Evolutionary conservation across 2,329 filamentous ascomycete genomes (phyloP).

Genomic region (Eutypa lata): DNA sequence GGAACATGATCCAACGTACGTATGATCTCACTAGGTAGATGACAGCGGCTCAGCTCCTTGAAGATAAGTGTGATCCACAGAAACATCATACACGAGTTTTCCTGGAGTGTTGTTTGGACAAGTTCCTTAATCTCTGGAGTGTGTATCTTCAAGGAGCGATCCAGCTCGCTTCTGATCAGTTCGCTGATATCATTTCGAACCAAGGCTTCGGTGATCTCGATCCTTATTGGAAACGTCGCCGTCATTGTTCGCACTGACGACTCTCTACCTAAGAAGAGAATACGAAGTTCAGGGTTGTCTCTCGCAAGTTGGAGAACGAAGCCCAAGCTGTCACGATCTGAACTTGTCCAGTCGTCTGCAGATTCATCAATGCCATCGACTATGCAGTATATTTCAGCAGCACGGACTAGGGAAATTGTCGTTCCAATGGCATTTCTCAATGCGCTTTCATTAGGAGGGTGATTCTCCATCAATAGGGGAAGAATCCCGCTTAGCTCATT

Average conservation of each 20-base stretch:
- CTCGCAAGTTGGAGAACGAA: neutral
- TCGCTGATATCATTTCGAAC: conserved; percentile 5
- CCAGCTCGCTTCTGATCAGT: conserved; percentile 2
- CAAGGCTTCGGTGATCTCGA: conserved; percentile 4
- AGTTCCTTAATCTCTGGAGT: neutral
- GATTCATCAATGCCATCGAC: conserved; percentile 11
- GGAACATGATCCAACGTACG: conserved; percentile 2
- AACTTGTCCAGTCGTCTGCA: conserved; percentile 5
- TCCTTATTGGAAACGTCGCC: neutral
- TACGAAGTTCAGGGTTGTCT: conserved; percentile 1
- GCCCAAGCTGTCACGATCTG: neutral
- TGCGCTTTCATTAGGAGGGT: neutral
- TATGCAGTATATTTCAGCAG: conserved; percentile 2
- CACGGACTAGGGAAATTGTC: neutral
- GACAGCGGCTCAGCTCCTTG: conserved; percentile 7
- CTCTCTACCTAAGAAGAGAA: conserved; percentile 6
- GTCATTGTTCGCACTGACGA: conserved; percentile 1
- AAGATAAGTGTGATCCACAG: conserved; percentile 8
- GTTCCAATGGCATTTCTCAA: neutral
- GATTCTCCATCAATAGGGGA: conserved; percentile 1
- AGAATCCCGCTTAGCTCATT: no score
- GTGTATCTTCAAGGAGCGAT: conserved; percentile 4
- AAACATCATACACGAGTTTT: conserved; percentile 6
- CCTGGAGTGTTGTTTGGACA: conserved; percentile 3
- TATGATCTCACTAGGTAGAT: conserved; percentile 1